These are phyloP conservation scores for Solanum raphanifolium DNA, from an alignment of 257 asterid species.

Conservation along the genomic window DNA sequence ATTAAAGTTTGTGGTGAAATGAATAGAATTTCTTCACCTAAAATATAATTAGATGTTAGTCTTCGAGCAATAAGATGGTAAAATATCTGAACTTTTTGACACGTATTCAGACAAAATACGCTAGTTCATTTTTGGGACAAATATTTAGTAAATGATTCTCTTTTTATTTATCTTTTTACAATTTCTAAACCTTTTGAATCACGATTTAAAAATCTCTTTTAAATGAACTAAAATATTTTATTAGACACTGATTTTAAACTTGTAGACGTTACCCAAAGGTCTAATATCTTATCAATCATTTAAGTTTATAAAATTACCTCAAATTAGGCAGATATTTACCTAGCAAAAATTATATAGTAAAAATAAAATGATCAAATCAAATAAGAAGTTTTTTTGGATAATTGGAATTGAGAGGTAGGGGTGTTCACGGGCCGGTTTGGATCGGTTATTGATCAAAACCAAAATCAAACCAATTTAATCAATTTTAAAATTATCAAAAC, in stretches of 20 bases:
- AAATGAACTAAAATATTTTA: background rate
- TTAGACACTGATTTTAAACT: background rate
- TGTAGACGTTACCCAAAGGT: background rate
- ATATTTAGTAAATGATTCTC: background rate
- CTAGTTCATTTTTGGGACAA: background rate
- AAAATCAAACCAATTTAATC: too few species aligned
- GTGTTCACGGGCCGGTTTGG: too few species aligned
- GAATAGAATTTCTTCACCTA: background rate
- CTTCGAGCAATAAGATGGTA: background rate
- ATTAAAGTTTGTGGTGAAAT: background rate
- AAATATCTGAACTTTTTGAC: background rate
- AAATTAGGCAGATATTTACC: background rate
- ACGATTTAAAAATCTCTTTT: background rate
- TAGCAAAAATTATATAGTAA: background rate
- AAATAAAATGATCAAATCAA: background rate
- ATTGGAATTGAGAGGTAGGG: background rate
- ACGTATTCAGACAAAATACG: too few species aligned
- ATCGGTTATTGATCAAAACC: too few species aligned
- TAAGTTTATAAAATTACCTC: background rate
- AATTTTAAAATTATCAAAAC: too few species aligned
- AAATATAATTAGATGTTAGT: background rate
- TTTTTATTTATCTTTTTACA: background rate
- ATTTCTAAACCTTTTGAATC: background rate
- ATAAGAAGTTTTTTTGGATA: background rate
- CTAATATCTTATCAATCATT: background rate